A percentile compares a stretch with the other conserved stretches of the same genome.
These are phyloP conservation scores for Pseudogymnoascus verrucosus DNA, from an alignment of 2,329 filamentous ascomycete genomes.

Conservation along the genomic window DNA sequence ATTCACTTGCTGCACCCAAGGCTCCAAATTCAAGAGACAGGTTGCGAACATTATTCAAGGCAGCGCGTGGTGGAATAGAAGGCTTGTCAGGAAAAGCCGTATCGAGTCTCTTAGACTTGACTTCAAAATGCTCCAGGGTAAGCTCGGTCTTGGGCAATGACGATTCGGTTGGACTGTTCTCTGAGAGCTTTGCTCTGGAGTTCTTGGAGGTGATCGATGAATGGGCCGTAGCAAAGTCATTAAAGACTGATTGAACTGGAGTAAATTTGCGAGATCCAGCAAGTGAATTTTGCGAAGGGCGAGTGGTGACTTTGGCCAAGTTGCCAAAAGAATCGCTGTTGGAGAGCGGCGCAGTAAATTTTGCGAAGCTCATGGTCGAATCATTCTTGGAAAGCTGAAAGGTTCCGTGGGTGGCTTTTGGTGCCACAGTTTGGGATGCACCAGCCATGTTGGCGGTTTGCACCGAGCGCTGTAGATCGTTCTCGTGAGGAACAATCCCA, in stretches of 20 bases:
- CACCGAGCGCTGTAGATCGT: background rate
- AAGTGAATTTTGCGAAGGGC: background rate
- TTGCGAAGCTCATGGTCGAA: background rate
- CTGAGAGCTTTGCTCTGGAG: conserved; percentile 13
- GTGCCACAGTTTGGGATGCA: background rate
- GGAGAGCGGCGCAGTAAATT: background rate
- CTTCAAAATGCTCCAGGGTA: background rate
- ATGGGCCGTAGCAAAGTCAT: conserved; percentile 24
- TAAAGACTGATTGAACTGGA: conserved; percentile 20
- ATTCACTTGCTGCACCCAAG: background rate
- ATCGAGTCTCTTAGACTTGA: background rate
- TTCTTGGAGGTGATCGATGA: conserved; percentile 24
- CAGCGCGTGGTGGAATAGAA: background rate
- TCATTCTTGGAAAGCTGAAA: background rate
- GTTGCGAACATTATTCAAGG: background rate
- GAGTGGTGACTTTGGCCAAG: background rate
- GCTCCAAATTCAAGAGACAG: background rate
- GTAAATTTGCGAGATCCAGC: conserved; percentile 13
- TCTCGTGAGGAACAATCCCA: background rate
- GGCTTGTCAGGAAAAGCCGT: background rate
- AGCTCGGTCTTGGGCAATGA: background rate
- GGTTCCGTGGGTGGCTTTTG: background rate
- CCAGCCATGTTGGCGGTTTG: background rate
- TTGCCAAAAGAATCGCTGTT: background rate
- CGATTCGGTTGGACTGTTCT: background rate